A percentile compares a stretch with the other conserved stretches of the same genome.
These are phyloP conservation scores for Calonectria ilicicola DNA, from an alignment of 2,329 filamentous ascomycete species.

Conservation along the genomic window DNA sequence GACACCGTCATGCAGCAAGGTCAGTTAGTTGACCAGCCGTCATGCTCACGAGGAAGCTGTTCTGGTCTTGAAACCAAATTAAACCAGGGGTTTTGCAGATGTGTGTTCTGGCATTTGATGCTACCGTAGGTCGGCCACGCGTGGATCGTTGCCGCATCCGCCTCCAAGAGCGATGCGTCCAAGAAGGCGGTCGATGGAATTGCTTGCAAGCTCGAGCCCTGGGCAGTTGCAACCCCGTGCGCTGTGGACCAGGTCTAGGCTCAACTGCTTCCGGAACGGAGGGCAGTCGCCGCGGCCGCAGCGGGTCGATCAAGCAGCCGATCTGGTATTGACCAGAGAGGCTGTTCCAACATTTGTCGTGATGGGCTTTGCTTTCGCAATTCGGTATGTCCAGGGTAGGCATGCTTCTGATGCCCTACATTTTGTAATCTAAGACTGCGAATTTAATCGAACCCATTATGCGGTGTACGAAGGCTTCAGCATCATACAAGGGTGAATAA, in stretches of 20 bases:
- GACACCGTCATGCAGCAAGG: not conserved
- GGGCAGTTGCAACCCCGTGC: constrained; percentile 7
- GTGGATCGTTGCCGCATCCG: constrained; percentile 13
- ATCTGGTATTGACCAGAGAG: not conserved
- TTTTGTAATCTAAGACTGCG: too few species aligned
- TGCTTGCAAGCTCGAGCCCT: not conserved
- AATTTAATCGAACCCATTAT: too few species aligned
- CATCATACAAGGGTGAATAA: too few species aligned
- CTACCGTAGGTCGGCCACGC: constrained; percentile 25
- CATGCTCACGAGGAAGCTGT: constrained; percentile 2
- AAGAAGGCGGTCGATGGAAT: not conserved
- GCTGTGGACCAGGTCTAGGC: not conserved
- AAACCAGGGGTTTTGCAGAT: constrained; percentile 37
- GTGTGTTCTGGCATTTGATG: constrained; percentile 29
- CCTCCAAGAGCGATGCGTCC: not conserved
- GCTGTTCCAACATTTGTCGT: not conserved
- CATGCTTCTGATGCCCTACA: too few species aligned
- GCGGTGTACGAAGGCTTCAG: too few species aligned
- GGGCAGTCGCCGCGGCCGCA: not conserved
- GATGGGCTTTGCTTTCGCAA: not conserved
- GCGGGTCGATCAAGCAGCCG: constrained; percentile 12
- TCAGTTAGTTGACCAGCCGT: not conserved
- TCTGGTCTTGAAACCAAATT: constrained; percentile 34
- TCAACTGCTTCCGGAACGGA: constrained; percentile 6
- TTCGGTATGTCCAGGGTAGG: not conserved